Conservation (phyloP, 2,329 filamentous ascomycete species). For the Epichloe gansuensis region DNA sequence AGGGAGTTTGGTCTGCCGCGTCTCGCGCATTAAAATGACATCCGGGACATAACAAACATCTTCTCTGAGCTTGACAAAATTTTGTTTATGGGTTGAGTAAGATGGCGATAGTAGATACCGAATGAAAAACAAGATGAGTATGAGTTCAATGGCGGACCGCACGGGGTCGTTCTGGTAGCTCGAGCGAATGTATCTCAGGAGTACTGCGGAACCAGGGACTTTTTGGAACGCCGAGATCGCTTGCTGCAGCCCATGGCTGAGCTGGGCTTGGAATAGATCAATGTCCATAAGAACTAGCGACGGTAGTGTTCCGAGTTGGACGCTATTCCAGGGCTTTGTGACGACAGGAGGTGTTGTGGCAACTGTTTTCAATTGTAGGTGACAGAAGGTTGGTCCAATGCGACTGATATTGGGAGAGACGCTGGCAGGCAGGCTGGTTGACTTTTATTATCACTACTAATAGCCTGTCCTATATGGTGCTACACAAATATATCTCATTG, state of each 20-base stretch:
- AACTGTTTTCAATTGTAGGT: background rate
- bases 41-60: slow-evolving; percentile 34
- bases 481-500: background rate
- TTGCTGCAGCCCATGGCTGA: slow-evolving; percentile 38
- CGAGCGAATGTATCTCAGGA: slow-evolving; percentile 89
- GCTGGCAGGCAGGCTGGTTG: no score
- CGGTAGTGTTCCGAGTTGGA: background rate
- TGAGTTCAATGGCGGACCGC: slow-evolving; percentile 81
- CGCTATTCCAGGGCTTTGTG: background rate
- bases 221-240: slow-evolving; percentile 63
- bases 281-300: slow-evolving; percentile 42
- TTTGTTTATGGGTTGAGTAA: slow-evolving; percentile 83
- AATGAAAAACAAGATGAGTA: slow-evolving; percentile 90
- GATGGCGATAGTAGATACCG: slow-evolving; percentile 83
- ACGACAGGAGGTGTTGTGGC: background rate
- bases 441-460: no score
- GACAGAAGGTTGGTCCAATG: background rate
- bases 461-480: background rate
- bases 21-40: background rate
- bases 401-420: background rate
- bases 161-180: slow-evolving; percentile 97
- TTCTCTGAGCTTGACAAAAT: slow-evolving; percentile 78
- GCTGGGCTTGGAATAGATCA: slow-evolving; percentile 41
- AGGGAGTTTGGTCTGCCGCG: background rate
- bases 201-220: slow-evolving; percentile 84